Evolutionary conservation across 257 asterid genomes (phyloP).

Genomic region (Solanum ossicruentum): DNA sequence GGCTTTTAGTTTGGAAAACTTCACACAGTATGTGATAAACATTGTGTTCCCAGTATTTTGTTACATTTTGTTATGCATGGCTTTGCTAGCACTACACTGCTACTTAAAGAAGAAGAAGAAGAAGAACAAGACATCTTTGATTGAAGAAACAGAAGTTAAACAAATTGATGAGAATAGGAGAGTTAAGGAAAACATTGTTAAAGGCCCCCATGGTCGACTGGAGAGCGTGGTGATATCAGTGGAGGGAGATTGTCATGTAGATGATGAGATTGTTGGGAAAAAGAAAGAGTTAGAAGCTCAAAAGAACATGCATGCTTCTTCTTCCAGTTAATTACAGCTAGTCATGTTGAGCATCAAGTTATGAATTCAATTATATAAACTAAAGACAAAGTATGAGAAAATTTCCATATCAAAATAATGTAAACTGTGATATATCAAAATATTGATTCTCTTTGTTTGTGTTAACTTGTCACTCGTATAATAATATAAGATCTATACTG

Average conservation of each 20-base stretch:
- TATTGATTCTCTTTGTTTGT: neutral
- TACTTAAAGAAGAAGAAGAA: constrained; percentile 13
- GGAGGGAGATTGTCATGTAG: constrained; percentile 31
- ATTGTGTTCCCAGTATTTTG: constrained; percentile 24
- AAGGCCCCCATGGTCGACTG: constrained; percentile 23
- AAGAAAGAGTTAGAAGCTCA: constrained; percentile 4
- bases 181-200: constrained; percentile 28
- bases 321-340: neutral
- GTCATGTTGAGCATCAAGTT: neutral
- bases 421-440: neutral
- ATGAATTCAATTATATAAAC: neutral
- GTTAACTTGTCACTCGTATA: neutral
- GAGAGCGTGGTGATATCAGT: constrained; percentile 18
- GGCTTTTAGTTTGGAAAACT: neutral
- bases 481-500: neutral
- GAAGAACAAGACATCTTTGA: constrained; percentile 7
- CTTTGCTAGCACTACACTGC: constrained; percentile 28
- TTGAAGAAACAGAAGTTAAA: constrained; percentile 22
- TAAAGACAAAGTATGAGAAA: neutral
- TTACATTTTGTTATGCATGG: constrained; percentile 19
- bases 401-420: neutral
- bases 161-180: constrained; percentile 16
- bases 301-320: neutral
- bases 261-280: constrained; percentile 30
- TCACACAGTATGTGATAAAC: constrained; percentile 9